Evolutionary conservation across 352 stramenopile genomes (phyloP), one percentile per base, ranked within the genome.

Genomic region (Pythium volutum): DNA sequence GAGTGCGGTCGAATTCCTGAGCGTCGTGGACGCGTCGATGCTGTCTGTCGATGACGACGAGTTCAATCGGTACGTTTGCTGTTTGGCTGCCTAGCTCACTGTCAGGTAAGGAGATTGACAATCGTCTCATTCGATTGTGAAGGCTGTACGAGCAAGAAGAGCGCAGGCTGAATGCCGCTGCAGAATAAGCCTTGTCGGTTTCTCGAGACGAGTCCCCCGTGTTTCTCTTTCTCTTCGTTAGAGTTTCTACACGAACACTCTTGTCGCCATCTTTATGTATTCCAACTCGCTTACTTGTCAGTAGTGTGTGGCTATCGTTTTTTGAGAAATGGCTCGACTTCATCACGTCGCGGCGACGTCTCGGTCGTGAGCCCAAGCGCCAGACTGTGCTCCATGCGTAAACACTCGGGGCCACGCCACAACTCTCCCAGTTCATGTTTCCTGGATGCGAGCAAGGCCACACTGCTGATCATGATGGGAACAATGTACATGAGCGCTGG

Each of bases 401-500:
- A 64, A 34, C 76, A 83, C n/a, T 57, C 22, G 4, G 75, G 73
- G 0, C 84, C 87, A 14, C 82, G 48, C 90, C 91, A 98, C 62
- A 98, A 59, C n/a, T 79, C 73, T 11, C 66, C 60, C 3, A 97
- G 64, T 18, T 87, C 76, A 0, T 76, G 72, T 2, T 88, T 86
- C 26, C 49, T 60, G 20, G 75, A 73, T 2, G 80, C 80, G 15
- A 93, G 53, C 22, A 74, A 66, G 0, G 77, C 18, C 27, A 98
- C 80, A 8, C 81, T 71, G 4, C 77, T 59, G 9, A 98, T 67
- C 67, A 91, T 97, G 31, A 80, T 76, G 16, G 92, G 92, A 1
- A 98, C 96, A 25, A 98, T 79, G 74, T 98, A 98, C 75, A 98
- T 88, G 10, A 98, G 76, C 25, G 96, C 96, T 10, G 94, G 96